Percentiles rank a stretch among this genome's conserved stretches.
These are phyloP conservation scores for Yamadazyma aaseri DNA, from an alignment of 1,139 yeast species.

Conservation along the genomic window DNA sequence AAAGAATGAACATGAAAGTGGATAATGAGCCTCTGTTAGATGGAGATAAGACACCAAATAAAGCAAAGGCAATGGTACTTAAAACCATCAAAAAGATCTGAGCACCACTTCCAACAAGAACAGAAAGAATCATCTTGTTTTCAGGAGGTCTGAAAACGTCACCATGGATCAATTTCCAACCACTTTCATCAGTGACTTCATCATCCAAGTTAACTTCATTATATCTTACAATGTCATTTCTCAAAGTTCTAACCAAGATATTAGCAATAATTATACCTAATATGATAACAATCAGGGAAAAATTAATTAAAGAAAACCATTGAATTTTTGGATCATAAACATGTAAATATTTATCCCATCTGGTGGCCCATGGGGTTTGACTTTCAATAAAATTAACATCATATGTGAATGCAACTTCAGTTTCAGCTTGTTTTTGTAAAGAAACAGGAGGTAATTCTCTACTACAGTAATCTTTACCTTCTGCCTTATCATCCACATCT, in stretches of 20 bases:
- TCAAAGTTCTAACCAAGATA: constrained; percentile 75
- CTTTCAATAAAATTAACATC: constrained; percentile 63
- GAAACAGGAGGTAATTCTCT: constrained; percentile 27
- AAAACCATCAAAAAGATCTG: constrained; percentile 80
- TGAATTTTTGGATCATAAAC: constrained; percentile 91
- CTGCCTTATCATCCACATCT: constrained; percentile 20
- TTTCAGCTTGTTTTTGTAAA: constrained; percentile 31
- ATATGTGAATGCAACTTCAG: constrained; percentile 38
- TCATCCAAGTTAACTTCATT: constrained; percentile 86
- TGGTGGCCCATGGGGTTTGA: constrained; percentile 88
- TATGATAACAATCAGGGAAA: constrained; percentile 75
- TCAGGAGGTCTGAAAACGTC: constrained; percentile 90
- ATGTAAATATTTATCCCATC: constrained; percentile 97
- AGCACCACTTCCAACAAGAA: constrained; percentile 83
- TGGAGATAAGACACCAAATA: constrained; percentile 87
- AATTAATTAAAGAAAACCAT: constrained; percentile 90
- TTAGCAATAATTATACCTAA: constrained; percentile 80
- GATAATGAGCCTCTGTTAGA: constrained; percentile 92
- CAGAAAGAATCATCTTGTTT: constrained; percentile 68
- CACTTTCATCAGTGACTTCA: constrained; percentile 89
- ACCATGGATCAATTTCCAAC: constrained; percentile 96
- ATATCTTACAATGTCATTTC: constrained; percentile 82
- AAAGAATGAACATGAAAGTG: constrained; percentile 83
- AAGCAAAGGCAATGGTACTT: constrained; percentile 76
- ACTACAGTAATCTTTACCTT: constrained; percentile 30